Evolutionary conservation across 371 early-diverging fungal genomes (phyloP).

Genomic region (Syncephalastrum racemosum): DNA sequence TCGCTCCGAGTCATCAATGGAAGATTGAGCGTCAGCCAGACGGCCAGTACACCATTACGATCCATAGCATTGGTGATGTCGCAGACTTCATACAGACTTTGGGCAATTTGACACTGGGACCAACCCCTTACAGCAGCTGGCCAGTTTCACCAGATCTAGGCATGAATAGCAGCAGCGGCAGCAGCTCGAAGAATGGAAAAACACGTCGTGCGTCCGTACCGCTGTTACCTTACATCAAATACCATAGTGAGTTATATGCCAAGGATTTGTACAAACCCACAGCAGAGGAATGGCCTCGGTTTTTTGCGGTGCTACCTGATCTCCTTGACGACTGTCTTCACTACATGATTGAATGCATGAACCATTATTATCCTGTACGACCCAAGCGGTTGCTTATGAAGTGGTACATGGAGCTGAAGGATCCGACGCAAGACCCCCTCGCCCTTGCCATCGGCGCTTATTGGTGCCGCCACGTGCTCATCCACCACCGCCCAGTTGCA

Average conservation of each 20-base stretch:
- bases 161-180: too few relatives aligned
- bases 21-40: constrained; percentile 16
- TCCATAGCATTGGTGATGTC: constrained; percentile 20
- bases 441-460: constrained; percentile 24
- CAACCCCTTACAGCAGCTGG: neutral
- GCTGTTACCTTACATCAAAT: constrained; percentile 22
- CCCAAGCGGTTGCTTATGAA: constrained; percentile 16
- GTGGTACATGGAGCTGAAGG: constrained; percentile 21
- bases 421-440: constrained; percentile 20
- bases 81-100: constrained; percentile 20
- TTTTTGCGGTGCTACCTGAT: constrained; percentile 10
- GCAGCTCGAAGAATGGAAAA: neutral
- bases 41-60: constrained; percentile 16
- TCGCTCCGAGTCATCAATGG: constrained; percentile 19
- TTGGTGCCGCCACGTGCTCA: constrained; percentile 30
- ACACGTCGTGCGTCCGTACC: neutral
- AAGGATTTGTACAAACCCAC: constrained; percentile 7
- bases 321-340: constrained; percentile 26
- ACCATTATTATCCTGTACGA: constrained; percentile 32
- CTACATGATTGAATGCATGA: constrained; percentile 28
- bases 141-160: too few relatives aligned
- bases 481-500: constrained; percentile 23
- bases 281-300: constrained; percentile 17
- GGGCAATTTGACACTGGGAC: constrained; percentile 5
- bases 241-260: constrained; percentile 31